These are phyloP conservation scores for Mycena galopus DNA, from an alignment of 768 basidiomycete genomes.

Conservation along the genomic window DNA sequence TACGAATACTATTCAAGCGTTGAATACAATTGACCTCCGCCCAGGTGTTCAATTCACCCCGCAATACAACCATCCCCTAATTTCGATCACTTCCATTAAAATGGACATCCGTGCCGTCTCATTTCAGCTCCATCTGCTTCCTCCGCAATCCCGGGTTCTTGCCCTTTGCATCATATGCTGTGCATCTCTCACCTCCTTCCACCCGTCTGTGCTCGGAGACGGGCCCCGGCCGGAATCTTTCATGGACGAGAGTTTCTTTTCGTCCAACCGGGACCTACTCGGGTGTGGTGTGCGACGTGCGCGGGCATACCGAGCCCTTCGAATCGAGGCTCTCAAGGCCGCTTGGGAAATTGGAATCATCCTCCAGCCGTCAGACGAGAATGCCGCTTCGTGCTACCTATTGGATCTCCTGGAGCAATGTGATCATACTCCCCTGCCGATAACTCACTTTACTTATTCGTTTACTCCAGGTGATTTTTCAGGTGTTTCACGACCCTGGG, in stretches of 20 bases:
- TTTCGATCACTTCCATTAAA: slow-evolving; percentile 5
- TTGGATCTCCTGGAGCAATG: slow-evolving; percentile 31
- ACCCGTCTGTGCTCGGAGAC: slow-evolving; percentile 20
- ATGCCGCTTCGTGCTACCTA: slow-evolving; percentile 26
- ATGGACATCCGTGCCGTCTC: background rate
- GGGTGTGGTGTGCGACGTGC: slow-evolving; percentile 5
- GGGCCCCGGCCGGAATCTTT: slow-evolving; percentile 24
- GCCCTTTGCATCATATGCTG: slow-evolving; percentile 30
- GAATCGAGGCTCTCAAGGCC: slow-evolving; percentile 8
- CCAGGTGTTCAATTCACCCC: background rate
- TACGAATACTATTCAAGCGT: background rate
- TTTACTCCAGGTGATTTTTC: slow-evolving; percentile 7
- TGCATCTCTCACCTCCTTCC: slow-evolving; percentile 22
- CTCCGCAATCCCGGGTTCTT: slow-evolving; percentile 20
- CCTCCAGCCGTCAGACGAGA: slow-evolving; percentile 27
- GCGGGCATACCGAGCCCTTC: background rate
- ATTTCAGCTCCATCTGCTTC: slow-evolving; percentile 21
- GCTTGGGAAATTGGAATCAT: slow-evolving; percentile 28
- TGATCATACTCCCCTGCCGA: background rate
- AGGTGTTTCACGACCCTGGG: slow-evolving; percentile 24
- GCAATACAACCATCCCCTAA: slow-evolving; percentile 6
- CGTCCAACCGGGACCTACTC: background rate
- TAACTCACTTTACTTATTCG: background rate
- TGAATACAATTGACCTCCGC: background rate
- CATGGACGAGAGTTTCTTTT: slow-evolving; percentile 11